Evolutionary conservation across 768 basidiomycete genomes (phyloP), one percentile per base, ranked within the genome.

Genomic region (Lepiota brunneoincarnata): DNA sequence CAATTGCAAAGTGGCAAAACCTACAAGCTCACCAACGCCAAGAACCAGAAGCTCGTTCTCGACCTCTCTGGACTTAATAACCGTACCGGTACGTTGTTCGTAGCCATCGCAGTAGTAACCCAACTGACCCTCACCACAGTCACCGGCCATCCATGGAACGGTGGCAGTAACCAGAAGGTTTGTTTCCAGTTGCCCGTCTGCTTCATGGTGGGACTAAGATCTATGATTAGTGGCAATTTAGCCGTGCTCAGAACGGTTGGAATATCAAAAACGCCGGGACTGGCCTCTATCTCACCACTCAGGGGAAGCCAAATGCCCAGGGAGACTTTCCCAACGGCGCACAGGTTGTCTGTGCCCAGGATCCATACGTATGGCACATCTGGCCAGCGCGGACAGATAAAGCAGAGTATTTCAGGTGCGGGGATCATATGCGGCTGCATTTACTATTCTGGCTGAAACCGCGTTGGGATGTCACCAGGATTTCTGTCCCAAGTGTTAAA

Each of bases 31-130:
- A 10, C 11, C 31, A 31, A 9, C 31, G 11, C 6, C 7, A 31
- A 31, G 11, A 31, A 3, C 31, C 3, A 2, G 7, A 31, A 31
- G 11, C 31, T 31, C 11, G 71, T 67, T 35, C 46, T 77, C 31
- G 78, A 80, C 61, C 74, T 80, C 56, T 76, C 73, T 12, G 76
- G 74, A 14, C 66, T 49, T 31, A 71, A 77, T 51, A 65, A 71
- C 55, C 43, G 45, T 2, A 68, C 73, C 42, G 63, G 73, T 73
- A 49, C 0, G 35, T n/a, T 42, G 4, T n/a, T 31, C 7, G 7
- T 12, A 34, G n/a, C n/a, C n/a, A 21, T 37, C 5, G 41, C 21
- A 12, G 26, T 14, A 39, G 14, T 17, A 1, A 26, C 14, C 38
- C 4, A 12, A 4, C n/a, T 14, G 9, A 5, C 31, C 39, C 4